These are phyloP conservation scores for Chaetomium globosum DNA, from an alignment of 2,329 filamentous ascomycete genomes.

Conservation along the genomic window DNA sequence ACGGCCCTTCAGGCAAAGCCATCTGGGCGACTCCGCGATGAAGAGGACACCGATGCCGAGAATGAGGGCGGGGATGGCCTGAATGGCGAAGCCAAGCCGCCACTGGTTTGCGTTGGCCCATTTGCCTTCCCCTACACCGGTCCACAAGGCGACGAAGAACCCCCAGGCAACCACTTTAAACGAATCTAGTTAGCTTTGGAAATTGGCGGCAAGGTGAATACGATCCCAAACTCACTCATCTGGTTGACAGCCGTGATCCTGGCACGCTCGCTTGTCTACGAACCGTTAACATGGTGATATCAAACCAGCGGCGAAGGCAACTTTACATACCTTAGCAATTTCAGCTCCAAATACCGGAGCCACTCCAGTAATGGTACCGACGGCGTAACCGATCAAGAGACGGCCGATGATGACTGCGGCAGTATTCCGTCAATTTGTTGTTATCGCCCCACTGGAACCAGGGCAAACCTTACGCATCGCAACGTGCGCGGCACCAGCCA, in stretches of 20 bases:
- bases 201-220: too few relatives aligned
- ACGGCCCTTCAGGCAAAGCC: conserved; percentile 44
- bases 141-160: conserved; percentile 47
- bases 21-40: conserved; percentile 44
- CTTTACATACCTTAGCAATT: conserved; percentile 43
- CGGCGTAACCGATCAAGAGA: conserved; percentile 45
- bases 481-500: conserved; percentile 48
- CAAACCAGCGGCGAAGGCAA: background rate
- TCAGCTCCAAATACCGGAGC: conserved; percentile 48
- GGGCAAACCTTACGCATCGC: conserved; percentile 43
- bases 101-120: conserved; percentile 47
- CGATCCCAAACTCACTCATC: conserved; percentile 42
- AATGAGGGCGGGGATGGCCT: conserved; percentile 42
- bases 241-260: conserved; percentile 48
- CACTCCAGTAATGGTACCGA: conserved; percentile 48
- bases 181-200: too few relatives aligned
- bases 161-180: conserved; percentile 47
- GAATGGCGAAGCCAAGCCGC: conserved; percentile 46
- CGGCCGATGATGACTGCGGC: conserved; percentile 45
- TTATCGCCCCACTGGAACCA: background rate
- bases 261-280: conserved; percentile 44
- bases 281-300: background rate
- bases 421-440: background rate
- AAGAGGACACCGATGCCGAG: conserved; percentile 44
- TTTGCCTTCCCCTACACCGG: conserved; percentile 45